Base-by-base conservation (phyloP, 2,329 filamentous ascomycete species). In the Raffaelea arxii region DNA sequence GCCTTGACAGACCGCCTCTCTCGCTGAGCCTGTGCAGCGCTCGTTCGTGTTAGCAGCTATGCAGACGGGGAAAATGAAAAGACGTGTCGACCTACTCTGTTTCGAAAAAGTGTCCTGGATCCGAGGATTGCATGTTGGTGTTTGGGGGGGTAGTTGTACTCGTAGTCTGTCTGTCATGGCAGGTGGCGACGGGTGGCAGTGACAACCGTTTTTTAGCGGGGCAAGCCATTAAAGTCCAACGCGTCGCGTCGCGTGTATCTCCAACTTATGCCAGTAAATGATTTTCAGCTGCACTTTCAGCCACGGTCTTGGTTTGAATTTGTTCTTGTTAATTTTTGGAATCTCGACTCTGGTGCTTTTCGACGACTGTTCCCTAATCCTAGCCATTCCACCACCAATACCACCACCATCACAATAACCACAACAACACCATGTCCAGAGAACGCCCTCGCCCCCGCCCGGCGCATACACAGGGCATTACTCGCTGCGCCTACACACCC, bases 31-130 rank as follows among this genome's bases (percentile, higher is more conserved):
- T 74, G 70, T 4, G 69, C 65, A 18, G 72, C 73, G 58, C 75
- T 78, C 22, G 35, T 11, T 5, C 23, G 30, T 24, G 16, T 24
- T 16, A 10, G 23, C 4, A n/a, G 16, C 22, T 19, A 12, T 24
- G 14, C 10, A 25, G 22, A 12, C 18, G 12, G 25, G n/a, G 32
- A 37, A 21, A 21, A 35, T 23, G 9, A 12, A 32, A 19, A 25
- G 18, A 5, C 19, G 16, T 4, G 10, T 9, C 3, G 30, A 49
- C 81, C 65, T 68, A 92, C 87, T 90, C 85, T 25, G 89, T 94
- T 65, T 96, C 86, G 61, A 97, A 97, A 70, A 94, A 97, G 60
- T 92, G 80, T 25, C 84, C 82, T 44, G 82, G 75, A 59, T 94
- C 78, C 43, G 77, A 75, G 24, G 85, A 84, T 63, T 85, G 84